A percentile compares a stretch with the other conserved stretches of the same genome.
Evolutionary conservation across 2,329 filamentous ascomycete species (phyloP).

Genomic region (Cordyceps pruinosa): DNA sequence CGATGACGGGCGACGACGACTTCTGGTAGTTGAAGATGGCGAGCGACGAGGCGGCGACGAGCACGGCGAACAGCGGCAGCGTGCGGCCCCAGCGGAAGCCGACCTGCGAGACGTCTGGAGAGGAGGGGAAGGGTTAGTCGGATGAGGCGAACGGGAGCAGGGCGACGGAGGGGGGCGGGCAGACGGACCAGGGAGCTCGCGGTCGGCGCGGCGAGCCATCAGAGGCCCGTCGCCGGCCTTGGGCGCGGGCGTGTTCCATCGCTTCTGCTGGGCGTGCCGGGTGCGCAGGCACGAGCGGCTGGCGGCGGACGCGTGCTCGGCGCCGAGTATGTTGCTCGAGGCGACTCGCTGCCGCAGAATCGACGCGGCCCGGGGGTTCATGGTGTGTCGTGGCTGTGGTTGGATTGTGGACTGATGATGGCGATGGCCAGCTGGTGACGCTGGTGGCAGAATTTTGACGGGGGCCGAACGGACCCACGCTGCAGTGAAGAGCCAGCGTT

Average conservation of each 20-base stretch:
- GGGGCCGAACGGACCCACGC: too few species aligned
- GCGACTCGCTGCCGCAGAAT: slow-evolving; percentile 5
- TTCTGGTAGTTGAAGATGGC: slow-evolving; percentile 99
- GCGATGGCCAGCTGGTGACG: background rate
- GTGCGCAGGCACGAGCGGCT: slow-evolving; percentile 11
- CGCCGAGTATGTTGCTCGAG: background rate
- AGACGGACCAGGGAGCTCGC: slow-evolving; percentile 54
- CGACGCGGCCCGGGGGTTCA: background rate
- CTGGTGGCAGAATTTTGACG: background rate
- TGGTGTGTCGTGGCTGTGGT: background rate
- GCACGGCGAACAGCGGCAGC: slow-evolving; percentile 70
- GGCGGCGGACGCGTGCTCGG: background rate
- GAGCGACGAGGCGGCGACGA: slow-evolving; percentile 64
- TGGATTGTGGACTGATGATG: background rate
- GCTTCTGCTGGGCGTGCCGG: slow-evolving; percentile 30
- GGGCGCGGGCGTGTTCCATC: slow-evolving; percentile 47
- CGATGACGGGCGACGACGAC: slow-evolving; percentile 77
- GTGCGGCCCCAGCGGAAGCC: slow-evolving; percentile 61
- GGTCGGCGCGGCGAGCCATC: slow-evolving; percentile 57
- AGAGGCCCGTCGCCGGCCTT: slow-evolving; percentile 55
- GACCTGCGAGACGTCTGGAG: slow-evolving; percentile 34
- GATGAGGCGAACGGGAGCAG: background rate
- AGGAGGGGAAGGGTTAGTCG: slow-evolving; percentile 7
- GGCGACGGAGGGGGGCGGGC: background rate
- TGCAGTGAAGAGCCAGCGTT: too few species aligned